Evolutionary conservation across 768 basidiomycete genomes (phyloP), one percentile per base, ranked within the genome.

Genomic region (Boletus huronensis): DNA sequence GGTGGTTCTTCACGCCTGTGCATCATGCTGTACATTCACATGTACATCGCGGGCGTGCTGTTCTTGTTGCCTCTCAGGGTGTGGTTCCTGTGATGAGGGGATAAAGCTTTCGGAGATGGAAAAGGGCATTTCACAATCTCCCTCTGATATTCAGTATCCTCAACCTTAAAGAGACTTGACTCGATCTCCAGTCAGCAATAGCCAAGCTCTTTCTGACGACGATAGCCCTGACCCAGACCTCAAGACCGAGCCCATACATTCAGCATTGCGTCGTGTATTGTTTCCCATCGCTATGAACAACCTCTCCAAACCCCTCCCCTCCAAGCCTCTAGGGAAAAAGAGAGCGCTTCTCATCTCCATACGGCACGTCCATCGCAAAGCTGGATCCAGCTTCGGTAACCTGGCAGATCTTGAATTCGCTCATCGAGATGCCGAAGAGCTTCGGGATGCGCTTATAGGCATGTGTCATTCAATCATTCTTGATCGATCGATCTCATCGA

Each of bases 301-400:
- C 21, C 7, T 29, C 19, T 32, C 54, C 5, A 38, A 32, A 14
- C 51, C 54, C 41, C 48, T 16, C 23, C 6, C 16, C 16, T 17
- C 38, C 4, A 45, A 39, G 2, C 51, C 55, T 31, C 19, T 35
- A 13, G 49, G 38, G 13, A 50, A 47, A 26, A 67, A 50, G 32
- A 61, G 48, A 29, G 67, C 66, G 9, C 55, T 68, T 7, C 59
- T 70, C 9, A 32, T 68, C 5, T 55, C 61, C 11, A 46, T 60
- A 28, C 50, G 25, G 5, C 52, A 54, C 10, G 58, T 70, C 13
- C 23, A 25, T 4, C 39, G 51, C 11, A n/a, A 47, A 34, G 28
- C 26, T 4, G 43, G 31, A 29, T 36, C 44, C 28, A 28, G 19
- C 32, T 57, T 52, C 3, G 21, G 34, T 5, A 16, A 13, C n/a